Conservation (phyloP, 768 basidiomycete species). For the Xerocomellus intermedius region DNA sequence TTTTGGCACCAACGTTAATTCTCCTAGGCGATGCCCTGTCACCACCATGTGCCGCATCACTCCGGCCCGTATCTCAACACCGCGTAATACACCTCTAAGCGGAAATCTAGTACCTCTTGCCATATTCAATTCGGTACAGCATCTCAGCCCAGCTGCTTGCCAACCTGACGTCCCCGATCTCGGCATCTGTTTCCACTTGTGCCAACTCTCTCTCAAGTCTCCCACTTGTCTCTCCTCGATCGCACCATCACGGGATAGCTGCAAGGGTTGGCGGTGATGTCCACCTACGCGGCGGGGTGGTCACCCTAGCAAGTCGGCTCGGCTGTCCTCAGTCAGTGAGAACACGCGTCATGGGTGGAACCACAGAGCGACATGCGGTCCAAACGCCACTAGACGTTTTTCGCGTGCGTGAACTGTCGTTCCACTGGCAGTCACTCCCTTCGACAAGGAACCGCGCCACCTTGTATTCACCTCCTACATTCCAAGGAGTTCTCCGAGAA, state of each 20-base stretch:
- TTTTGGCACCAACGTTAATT: constrained; percentile 20
- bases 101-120: constrained; percentile 1
- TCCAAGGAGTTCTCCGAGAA: constrained; percentile 5
- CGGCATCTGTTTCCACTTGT: neutral
- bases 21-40: constrained; percentile 5
- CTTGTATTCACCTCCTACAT: neutral
- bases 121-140: constrained; percentile 1
- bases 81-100: neutral
- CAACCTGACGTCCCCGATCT: constrained; percentile 7
- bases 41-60: constrained; percentile 3
- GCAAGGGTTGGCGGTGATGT: neutral
- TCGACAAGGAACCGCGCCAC: constrained; percentile 6
- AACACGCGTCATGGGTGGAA: constrained; percentile 10
- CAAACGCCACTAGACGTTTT: constrained; percentile 30
- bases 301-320: neutral
- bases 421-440: constrained; percentile 9
- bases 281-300: neutral
- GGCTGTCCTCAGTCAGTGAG: neutral
- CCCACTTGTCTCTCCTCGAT: neutral
- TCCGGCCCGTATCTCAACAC: neutral
- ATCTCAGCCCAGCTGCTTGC: neutral
- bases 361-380: constrained; percentile 14
- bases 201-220: neutral
- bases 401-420: constrained; percentile 27
- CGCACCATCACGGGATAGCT: neutral